Evolutionary conservation across 495 filamentous ascomycete species (phyloP), one percentile per base, ranked within the genome.

Genomic region (Penicillium coffeae): DNA sequence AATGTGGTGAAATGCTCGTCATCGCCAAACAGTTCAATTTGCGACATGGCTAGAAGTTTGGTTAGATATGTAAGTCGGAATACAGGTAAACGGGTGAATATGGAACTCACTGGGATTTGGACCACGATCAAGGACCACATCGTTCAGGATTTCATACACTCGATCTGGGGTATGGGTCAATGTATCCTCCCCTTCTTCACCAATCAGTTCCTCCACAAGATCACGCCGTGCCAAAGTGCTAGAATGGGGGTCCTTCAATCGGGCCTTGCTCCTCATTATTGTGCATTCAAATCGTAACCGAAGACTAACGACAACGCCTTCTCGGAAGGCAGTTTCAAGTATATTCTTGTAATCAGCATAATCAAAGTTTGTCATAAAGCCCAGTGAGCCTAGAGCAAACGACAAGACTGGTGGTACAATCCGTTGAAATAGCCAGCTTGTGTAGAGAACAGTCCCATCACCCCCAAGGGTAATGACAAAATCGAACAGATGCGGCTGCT

Each of bases 331-430:
- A 15, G 74, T 77, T 1, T 77, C 80, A 14, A 98, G 71, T 6
- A 80, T 91, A 4, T 83, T 69, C 50, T 80, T 73, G 54, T 88
- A 88, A 3, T 83, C 68, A 18, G 82, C 80, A 67, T 87, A 98
- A 63, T 95, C 90, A 66, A 96, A 97, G 62, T 96, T 96, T 14
- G 94, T 97, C 53, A 98, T 72, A 60, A 98, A 97, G 0, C 93
- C 93, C 20, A 98, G 70, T 15, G 91, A 96, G 3, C 93, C 93
- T 21, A 97, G 68, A 18, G 90, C 80, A 67, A 98, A 97, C 40
- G 89, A 90, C 16, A 98, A 71, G 5, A 96, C 88, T 0, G 94
- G 93, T 4, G 93, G 93, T 0, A 97, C 92, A 45, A 97, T 84
- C n/a, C 89, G 76, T 74, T 98, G 93, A 64, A 98, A 98, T 22